These are phyloP conservation scores for Wakefieldia striispora DNA, from an alignment of 768 basidiomycete species.

Conservation along the genomic window DNA sequence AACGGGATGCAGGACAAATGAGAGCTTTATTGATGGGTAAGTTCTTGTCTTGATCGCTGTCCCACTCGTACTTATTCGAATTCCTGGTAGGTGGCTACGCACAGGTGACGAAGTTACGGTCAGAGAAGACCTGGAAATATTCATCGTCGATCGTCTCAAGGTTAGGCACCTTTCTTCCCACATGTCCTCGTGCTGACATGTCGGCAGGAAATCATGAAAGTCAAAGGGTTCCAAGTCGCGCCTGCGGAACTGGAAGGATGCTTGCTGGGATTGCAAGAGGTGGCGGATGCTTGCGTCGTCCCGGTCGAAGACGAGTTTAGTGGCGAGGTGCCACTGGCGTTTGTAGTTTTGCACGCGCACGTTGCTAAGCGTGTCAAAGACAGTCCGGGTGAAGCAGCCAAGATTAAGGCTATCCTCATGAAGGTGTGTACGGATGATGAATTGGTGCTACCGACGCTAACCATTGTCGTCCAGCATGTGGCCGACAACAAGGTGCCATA, in stretches of 20 bases:
- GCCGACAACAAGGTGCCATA: conserved; percentile 54
- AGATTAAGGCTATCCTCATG: conserved; percentile 45
- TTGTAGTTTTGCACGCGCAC: conserved; percentile 50
- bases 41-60: conserved; percentile 6
- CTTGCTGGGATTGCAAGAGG: conserved; percentile 56
- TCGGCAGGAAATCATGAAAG: conserved; percentile 62
- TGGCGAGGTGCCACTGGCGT: conserved; percentile 72
- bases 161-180: conserved; percentile 24
- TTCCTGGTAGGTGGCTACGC: conserved; percentile 52
- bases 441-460: neutral
- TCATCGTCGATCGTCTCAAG: conserved; percentile 64
- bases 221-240: conserved; percentile 70
- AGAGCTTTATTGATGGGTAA: conserved; percentile 68
- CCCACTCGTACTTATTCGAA: neutral
- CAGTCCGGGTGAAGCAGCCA: conserved; percentile 28
- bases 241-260: conserved; percentile 73
- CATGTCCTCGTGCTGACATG: conserved; percentile 5
- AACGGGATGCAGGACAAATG: conserved; percentile 48
- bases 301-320: conserved; percentile 66
- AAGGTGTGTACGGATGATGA: conserved; percentile 37
- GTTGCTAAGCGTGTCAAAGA: conserved; percentile 36
- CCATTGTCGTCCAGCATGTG: conserved; percentile 40
- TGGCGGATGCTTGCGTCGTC: conserved; percentile 62
- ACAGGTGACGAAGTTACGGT: conserved; percentile 68
- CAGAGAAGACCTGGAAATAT: conserved; percentile 51